phyloP scores from a whole-genome alignment of 2,329 filamentous ascomycete species.

The Ceratocystis smalleyi region DNA sequence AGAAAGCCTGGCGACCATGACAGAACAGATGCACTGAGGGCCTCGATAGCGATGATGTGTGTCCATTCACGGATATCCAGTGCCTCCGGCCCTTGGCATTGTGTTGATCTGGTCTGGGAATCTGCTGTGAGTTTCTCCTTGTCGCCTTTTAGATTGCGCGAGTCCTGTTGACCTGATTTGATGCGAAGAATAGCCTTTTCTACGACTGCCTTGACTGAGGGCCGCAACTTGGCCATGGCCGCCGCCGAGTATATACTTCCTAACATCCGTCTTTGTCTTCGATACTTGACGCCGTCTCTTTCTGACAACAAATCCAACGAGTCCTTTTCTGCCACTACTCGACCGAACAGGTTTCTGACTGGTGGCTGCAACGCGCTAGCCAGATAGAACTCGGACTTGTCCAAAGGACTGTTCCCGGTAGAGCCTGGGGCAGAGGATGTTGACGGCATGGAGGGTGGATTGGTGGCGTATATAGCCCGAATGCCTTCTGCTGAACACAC shows the following conservation, averaged over 20 bases:
- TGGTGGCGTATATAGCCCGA: constrained; percentile 30
- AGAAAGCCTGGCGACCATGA: constrained; percentile 38
- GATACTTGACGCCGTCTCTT: constrained; percentile 31
- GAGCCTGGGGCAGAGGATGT: neutral
- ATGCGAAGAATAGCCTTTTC: constrained; percentile 22
- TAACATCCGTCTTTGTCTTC: constrained; percentile 34
- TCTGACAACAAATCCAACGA: constrained; percentile 38
- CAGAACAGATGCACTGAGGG: constrained; percentile 33
- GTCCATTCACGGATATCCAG: constrained; percentile 40
- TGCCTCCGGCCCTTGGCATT: constrained; percentile 17
- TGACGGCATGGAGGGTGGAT: neutral
- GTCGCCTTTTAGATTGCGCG: neutral
- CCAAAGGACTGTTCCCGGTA: neutral
- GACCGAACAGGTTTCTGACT: constrained; percentile 26
- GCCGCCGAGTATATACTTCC: constrained; percentile 33
- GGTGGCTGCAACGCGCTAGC: constrained; percentile 32
- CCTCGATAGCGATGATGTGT: constrained; percentile 40
- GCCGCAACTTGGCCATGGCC: constrained; percentile 30
- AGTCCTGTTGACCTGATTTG: neutral
- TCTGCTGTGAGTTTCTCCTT: neutral
- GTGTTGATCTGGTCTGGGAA: neutral
- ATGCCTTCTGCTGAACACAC: constrained; percentile 34
- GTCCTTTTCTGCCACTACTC: constrained; percentile 26
- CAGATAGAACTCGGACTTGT: constrained; percentile 19
- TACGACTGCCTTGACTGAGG: constrained; percentile 29